Percentiles rank a stretch among this genome's conserved stretches.
phyloP scores from a whole-genome alignment of 441 rosid species.

The Pelargonium cotyledonis region DNA sequence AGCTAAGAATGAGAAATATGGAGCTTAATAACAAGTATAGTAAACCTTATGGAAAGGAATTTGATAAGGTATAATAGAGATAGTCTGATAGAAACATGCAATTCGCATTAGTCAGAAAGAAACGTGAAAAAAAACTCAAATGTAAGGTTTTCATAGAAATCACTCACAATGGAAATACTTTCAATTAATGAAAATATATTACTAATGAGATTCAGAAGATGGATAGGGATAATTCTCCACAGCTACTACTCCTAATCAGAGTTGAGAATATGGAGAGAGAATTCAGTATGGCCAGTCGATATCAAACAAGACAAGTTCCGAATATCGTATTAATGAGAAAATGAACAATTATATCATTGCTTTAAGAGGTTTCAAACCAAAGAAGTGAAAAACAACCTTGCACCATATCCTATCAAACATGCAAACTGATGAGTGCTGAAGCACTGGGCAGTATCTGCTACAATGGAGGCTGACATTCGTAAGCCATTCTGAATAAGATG shows the following conservation, averaged over 20 bases:
- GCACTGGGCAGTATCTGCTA: conserved; percentile 97
- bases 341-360: background rate
- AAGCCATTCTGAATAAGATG: conserved; percentile 98
- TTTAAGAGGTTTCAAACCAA: conserved; percentile 10
- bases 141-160: too few species aligned
- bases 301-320: conserved; percentile 6
- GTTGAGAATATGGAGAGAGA: background rate
- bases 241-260: background rate
- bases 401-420: conserved; percentile 96
- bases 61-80: background rate
- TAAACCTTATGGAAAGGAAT: background rate
- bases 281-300: background rate
- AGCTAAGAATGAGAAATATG: conserved; percentile 2
- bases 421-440: conserved; percentile 99
- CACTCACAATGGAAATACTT: background rate
- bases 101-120: background rate
- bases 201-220: background rate
- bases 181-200: too few species aligned
- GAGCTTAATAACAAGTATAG: background rate
- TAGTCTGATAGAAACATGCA: background rate
- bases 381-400: conserved; percentile 52
- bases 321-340: conserved; percentile 3
- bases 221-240: background rate
- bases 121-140: too few species aligned
- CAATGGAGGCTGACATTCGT: conserved; percentile 89